Percentiles rank a stretch among this genome's conserved stretches.
phyloP scores from a whole-genome alignment of 805 yeast species.

The Peterozyma toletana region DNA sequence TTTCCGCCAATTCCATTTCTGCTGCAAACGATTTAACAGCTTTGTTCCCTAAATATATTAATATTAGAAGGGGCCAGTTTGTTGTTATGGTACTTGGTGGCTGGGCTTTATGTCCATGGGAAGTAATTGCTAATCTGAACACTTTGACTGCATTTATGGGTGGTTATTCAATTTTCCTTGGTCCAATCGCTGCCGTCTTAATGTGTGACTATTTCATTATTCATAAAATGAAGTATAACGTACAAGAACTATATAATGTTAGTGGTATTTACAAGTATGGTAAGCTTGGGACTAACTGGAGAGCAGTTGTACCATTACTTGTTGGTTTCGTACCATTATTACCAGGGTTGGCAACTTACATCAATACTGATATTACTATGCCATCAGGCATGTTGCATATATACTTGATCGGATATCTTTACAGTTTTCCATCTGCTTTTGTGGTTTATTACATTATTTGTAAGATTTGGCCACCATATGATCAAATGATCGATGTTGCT shows the following conservation, averaged over 20 bases:
- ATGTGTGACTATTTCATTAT: conserved; percentile 63
- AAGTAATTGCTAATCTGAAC: conserved; percentile 59
- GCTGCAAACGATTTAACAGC: conserved; percentile 73
- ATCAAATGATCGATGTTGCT: conserved; percentile 24
- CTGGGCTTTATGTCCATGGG: conserved; percentile 73
- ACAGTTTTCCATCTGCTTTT: conserved; percentile 62
- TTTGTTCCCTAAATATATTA: conserved; percentile 52
- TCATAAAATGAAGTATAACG: conserved; percentile 61
- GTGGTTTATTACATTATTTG: conserved; percentile 47
- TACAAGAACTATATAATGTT: conserved; percentile 54
- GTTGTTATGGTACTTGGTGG: conserved; percentile 53
- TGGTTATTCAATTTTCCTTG: conserved; percentile 77
- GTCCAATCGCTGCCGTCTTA: conserved; percentile 76
- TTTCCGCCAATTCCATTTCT: conserved; percentile 63
- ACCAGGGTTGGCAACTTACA: conserved; percentile 43
- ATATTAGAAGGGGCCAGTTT: conserved; percentile 76
- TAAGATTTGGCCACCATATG: conserved; percentile 36
- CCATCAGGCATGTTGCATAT: conserved; percentile 74
- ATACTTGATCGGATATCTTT: conserved; percentile 67
- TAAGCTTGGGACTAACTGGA: conserved; percentile 67
- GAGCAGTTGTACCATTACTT: conserved; percentile 77
- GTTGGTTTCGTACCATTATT: conserved; percentile 60
- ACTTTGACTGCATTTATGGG: conserved; percentile 74
- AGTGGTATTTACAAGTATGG: conserved; percentile 51
- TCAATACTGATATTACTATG: conserved; percentile 50